Conservation (phyloP, 2,329 filamentous ascomycete species). For the Fusarium sp. region DNA sequence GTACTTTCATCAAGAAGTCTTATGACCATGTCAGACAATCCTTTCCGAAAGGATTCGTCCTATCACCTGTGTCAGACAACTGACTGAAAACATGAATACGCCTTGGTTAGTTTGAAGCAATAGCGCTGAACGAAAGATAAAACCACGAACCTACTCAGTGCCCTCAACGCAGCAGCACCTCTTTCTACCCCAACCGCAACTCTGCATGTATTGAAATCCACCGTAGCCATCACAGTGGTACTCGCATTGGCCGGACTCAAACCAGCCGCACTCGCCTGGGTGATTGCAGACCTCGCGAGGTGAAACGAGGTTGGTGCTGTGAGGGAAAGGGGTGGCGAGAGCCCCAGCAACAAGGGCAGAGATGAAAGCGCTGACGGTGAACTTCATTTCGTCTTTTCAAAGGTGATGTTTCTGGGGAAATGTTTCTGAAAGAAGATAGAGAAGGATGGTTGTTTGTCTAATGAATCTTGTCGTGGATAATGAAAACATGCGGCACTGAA, state of each 20-base stretch:
- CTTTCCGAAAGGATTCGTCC: not conserved
- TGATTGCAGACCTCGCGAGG: constrained; percentile 1
- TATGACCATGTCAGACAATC: not conserved
- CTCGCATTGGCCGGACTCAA: constrained; percentile 4
- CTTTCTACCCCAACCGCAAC: not conserved
- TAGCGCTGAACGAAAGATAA: not conserved
- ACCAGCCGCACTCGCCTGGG: not conserved
- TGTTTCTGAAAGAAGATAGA: not conserved
- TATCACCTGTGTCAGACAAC: not conserved
- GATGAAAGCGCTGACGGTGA: not conserved
- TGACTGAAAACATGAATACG: not conserved
- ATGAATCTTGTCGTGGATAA: not conserved
- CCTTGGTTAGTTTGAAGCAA: not conserved
- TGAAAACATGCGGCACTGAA: not conserved
- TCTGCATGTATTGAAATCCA: constrained; percentile 5
- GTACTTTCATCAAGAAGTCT: not conserved
- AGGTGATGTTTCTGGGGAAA: not conserved
- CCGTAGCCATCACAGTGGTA: constrained; percentile 2
- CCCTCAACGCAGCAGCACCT: constrained; percentile 3
- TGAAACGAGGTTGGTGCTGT: not conserved
- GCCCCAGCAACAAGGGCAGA: not conserved
- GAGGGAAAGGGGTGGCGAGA: constrained; percentile 2
- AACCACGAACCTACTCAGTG: not conserved
- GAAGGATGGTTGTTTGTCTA: not conserved
- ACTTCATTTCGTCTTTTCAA: not conserved